Base-by-base conservation (phyloP, 2,329 filamentous ascomycete genomes). In the Calonectria hawksworthii region DNA sequence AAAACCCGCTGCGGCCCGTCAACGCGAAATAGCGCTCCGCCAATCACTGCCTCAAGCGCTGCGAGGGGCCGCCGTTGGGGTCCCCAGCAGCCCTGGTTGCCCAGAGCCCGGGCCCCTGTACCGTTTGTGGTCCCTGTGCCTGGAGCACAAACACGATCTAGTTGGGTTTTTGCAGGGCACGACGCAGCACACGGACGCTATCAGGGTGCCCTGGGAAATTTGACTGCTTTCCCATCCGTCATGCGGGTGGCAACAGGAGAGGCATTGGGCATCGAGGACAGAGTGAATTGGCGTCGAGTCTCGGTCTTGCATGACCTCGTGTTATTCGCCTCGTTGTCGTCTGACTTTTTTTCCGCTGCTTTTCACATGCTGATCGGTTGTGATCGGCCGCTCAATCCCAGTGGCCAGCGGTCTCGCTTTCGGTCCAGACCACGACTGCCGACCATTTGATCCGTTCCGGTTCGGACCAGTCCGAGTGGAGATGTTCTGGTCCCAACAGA, bases 381-480 rank as follows among this genome's bases (percentile, higher is more conserved):
- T 56, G 56, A 63, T 63, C 59, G 34, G 21, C 34, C 70, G 23
- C 41, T 34, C 65, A 5, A 47, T 52, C 21, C 23, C 16, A 63
- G 32, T 70, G 68, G 68, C 56, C 59, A 34, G 54, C 30, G 54
- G 13, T 38, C 38, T 63, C 56, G 56, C 34, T 38, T 63, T 63
- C 56, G 36, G 36, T 26, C 56, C 56, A 63, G 36, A 28, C 56
- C 56, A 63, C 23, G 23, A 41, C 30, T 30, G 32, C 56, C 67
- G 72, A 52, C 41, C 14, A 61, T 61, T 69, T 69, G 34, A 67
- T 74, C 72, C 72, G 72, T 51, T 74, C 72, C 72, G 72, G 59
- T 66, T 65, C 36, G 28, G 41, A 50, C 50, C 32, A 44, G 41
- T 41, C 38, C 61, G 28, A 50, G 41, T 63, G 34, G 34, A 38